Evolutionary conservation across 1,284 basidiomycete genomes (phyloP).

Genomic region (Pseudozyma pruni): DNA sequence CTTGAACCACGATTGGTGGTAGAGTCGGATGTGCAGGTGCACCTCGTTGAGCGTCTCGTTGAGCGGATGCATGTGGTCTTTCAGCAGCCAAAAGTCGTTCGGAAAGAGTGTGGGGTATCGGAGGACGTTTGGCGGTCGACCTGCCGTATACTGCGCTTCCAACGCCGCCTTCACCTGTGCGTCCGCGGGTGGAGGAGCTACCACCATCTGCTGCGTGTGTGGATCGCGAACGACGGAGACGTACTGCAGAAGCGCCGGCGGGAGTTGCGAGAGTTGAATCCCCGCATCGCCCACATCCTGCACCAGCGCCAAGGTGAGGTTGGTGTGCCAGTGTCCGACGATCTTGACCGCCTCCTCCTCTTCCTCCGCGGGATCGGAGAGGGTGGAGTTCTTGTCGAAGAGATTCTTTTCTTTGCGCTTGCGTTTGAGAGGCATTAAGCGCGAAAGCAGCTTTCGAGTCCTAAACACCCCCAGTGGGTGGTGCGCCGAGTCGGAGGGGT

Average conservation of each 20-base stretch:
- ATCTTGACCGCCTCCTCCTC: constrained; percentile 70
- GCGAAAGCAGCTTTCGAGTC: constrained; percentile 83
- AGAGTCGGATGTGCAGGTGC: constrained; percentile 83
- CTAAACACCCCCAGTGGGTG: constrained; percentile 76
- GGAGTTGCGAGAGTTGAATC: constrained; percentile 74
- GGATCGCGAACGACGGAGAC: constrained; percentile 53
- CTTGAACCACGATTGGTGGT: constrained; percentile 74
- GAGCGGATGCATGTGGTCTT: constrained; percentile 67
- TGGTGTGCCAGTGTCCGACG: constrained; percentile 88
- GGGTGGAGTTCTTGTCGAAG: constrained; percentile 69
- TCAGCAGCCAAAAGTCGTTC: constrained; percentile 84
- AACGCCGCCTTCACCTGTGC: constrained; percentile 3
- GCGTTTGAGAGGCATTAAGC: constrained; percentile 79
- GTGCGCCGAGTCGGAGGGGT: constrained; percentile 72
- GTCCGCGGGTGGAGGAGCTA: constrained; percentile 15
- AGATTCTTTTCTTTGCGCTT: constrained; percentile 85
- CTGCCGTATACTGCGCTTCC: constrained; percentile 13
- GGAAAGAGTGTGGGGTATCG: constrained; percentile 81
- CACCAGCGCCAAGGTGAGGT: constrained; percentile 86
- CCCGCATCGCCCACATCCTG: constrained; percentile 71
- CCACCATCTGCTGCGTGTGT: constrained; percentile 8
- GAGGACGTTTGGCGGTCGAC: constrained; percentile 27
- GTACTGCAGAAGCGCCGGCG: constrained; percentile 73
- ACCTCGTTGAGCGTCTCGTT: constrained; percentile 69
- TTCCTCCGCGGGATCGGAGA: constrained; percentile 52